Conservation (phyloP, 495 filamentous ascomycete genomes). For the Hypoxylon trugodes region DNA sequence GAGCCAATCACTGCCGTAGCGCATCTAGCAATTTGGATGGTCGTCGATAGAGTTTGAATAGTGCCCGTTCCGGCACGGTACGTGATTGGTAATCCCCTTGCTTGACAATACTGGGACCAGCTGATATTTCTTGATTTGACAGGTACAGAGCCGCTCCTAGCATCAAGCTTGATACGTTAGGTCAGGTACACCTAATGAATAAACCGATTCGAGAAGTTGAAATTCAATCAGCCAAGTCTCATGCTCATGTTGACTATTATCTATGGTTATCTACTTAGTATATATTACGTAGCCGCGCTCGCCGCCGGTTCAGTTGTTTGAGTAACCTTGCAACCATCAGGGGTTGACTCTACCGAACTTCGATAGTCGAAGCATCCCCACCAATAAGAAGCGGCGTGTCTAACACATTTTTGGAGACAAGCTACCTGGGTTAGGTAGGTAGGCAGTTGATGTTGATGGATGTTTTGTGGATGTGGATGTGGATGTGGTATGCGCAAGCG, state of each 20-base stretch:
- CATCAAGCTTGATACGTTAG: not conserved
- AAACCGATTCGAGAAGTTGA: not conserved
- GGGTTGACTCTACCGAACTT: slow-evolving; percentile 17
- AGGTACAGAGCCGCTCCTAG: slow-evolving; percentile 2
- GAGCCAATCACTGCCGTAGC: slow-evolving; percentile 38
- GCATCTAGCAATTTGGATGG: slow-evolving; percentile 25
- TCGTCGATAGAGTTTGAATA: slow-evolving; percentile 34
- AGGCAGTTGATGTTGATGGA: slow-evolving; percentile 10
- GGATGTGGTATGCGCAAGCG: slow-evolving; percentile 31
- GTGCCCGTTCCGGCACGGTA: slow-evolving; percentile 40
- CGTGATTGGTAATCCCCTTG: slow-evolving; percentile 30
- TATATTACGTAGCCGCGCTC: slow-evolving; percentile 26
- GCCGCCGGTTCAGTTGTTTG: slow-evolving; percentile 20
- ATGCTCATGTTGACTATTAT: slow-evolving; percentile 1
- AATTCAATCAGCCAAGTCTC: not conserved
- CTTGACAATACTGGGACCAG: slow-evolving; percentile 28
- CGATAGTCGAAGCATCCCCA: slow-evolving; percentile 10
- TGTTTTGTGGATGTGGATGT: not conserved
- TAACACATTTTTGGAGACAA: slow-evolving; percentile 30
- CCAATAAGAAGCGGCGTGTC: slow-evolving; percentile 25
- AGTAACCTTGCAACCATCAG: slow-evolving; percentile 31
- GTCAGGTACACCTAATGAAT: slow-evolving; percentile 6
- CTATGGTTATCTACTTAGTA: no score
- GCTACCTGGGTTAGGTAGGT: no score
- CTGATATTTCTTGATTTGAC: slow-evolving; percentile 16